Conservation (phyloP, 208 protist species). For the Leishmania major region DNA sequence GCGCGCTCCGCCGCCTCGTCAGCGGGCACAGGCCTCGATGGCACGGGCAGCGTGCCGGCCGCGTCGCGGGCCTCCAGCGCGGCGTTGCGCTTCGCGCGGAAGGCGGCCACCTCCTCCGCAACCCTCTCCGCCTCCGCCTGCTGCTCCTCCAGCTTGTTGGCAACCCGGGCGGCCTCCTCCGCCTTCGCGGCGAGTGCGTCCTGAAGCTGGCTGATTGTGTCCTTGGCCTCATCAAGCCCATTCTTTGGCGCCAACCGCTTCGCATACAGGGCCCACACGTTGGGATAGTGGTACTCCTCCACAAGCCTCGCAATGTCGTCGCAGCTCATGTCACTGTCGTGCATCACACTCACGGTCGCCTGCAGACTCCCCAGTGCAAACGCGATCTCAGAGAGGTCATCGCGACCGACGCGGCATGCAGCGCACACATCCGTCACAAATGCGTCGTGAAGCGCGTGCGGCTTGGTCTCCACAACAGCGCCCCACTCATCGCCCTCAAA, state of each 20-base stretch:
- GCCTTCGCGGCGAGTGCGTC: conserved; percentile 8
- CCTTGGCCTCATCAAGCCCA: neutral
- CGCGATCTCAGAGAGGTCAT: conserved; percentile 33
- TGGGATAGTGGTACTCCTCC: neutral
- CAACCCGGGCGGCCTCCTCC: conserved; percentile 5
- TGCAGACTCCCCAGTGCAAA: conserved; percentile 43
- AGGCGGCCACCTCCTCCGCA: conserved; percentile 7
- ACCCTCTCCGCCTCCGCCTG: neutral
- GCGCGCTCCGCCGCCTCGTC: conserved; percentile 8
- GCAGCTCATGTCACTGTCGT: conserved; percentile 17
- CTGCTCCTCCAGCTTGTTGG: neutral
- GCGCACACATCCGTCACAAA: conserved; percentile 37
- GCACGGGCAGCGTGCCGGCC: conserved; percentile 31
- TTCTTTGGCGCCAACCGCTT: neutral
- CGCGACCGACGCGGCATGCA: conserved; percentile 43
- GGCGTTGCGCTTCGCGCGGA: conserved; percentile 33
- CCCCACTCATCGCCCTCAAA: conserved; percentile 43
- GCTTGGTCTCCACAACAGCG: neutral
- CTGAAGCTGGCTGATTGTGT: neutral
- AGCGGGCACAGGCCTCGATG: conserved; percentile 4
- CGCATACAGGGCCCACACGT: neutral
- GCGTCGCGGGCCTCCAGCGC: conserved; percentile 33
- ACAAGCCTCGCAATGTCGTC: neutral
- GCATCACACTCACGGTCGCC: conserved; percentile 29
- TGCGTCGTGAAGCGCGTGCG: conserved; percentile 36